Evolutionary conservation across 2,329 filamentous ascomycete genomes (phyloP), one percentile per base, ranked within the genome.

Genomic region (Clonostachys rosea): DNA sequence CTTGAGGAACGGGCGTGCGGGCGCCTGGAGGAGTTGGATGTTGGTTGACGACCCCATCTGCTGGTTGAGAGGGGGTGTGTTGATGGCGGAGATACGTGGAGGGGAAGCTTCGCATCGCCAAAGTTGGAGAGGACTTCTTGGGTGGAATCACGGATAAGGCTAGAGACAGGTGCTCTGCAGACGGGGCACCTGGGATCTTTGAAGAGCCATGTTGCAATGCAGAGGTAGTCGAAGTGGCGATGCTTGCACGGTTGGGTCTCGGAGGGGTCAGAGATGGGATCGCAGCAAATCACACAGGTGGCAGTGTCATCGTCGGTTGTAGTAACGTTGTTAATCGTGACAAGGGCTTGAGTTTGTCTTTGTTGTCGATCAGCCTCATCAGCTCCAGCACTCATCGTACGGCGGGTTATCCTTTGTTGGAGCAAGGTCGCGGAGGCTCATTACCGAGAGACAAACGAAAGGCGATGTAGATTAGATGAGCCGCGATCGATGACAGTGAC

Each of bases 211-310:
- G 78, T 91, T 18, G 85, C 68, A 6, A 96, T 78, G 64, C 91
- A 97, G 12, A 89, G 64, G 60, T 91, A 95, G 71, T 96, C 91
- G 62, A 95, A 96, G 55, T 84, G 82, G 48, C 74, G 69, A 70
- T 97, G 91, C 40, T 80, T 77, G 71, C 91, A 97, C 8, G 91
- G 91, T 17, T 78, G 70, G 8, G 88, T 81, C 44, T 85, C 74
- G 52, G 87, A 90, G 45, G 80, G 69, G 57, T 94, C 88, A 10
- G 82, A 81, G 58, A 96, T 75, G 46, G 70, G 60, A 48, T 92
- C 87, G 50, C 96, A 82, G 65, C 91, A 97, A 64, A 97, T 94
- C 52, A 95, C 89, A 65, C 91, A 96, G 24, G 9, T 30, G 24
- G 24, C 9, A 2, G 24, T 30, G 4, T 3, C 9, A 30, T 30